Evolutionary conservation across 176 grass and related monocot genomes (phyloP), one percentile per base, ranked within the genome.

Genomic region (Eremochloa ophiuroides): DNA sequence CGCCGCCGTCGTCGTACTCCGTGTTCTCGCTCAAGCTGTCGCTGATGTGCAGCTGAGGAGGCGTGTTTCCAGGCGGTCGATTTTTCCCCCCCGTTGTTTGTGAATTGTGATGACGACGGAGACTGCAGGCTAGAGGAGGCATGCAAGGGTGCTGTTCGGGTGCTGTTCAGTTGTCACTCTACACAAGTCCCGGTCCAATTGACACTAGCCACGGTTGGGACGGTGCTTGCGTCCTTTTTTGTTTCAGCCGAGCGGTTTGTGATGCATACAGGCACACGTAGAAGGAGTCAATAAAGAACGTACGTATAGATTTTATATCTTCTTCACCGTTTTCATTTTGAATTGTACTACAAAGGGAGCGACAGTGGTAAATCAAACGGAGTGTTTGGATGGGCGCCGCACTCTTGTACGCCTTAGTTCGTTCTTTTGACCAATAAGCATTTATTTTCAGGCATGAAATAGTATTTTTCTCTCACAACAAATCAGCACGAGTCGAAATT

Each of bases 1-100:
- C 84, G 10, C 77, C 50, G 50, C 20, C 47, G 40, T 4, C 80
- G 35, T 94, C 89, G n/a, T n/a, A n/a, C n/a, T 91, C 84, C 33
- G 84, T 73, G 66, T 86, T 92, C 87, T 94, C 89, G 66, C 80
- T 94, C 71, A 91, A 84, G 89, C 42, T 97, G 44, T 91, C 94
- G 58, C 83, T 90, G 42, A 29, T 94, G 16, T 97, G 94, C 88
- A 82, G 85, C 78, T 97, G 82, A 89, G n/a, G n/a, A n/a, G n/a
- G 50, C 20, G 20, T 53, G 7, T 53, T 55, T 55, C 48, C 18
- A 22, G 48, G 48, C 48, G 17, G n/a, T 50, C 47, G 47, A 50
- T 50, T 50, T 4, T 20, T 44, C 4, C 15, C 17, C 14, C 44
- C 0, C 35, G 48, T 51, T 51, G 48, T 20, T 2, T 51, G 48